Conservation (phyloP, 108 stramenopile species). For the Discostella pseudostelligera region DNA sequence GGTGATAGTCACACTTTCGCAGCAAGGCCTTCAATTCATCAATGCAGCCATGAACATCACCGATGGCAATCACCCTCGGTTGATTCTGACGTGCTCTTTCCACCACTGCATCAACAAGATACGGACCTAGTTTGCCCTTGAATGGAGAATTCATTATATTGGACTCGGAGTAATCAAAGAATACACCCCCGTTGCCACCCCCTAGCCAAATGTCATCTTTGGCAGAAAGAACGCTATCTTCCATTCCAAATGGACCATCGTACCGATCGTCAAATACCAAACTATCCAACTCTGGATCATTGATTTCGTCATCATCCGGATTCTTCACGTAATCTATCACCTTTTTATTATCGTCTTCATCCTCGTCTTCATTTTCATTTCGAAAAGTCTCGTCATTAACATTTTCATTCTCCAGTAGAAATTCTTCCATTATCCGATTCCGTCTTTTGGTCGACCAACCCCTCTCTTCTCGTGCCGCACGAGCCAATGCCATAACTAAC, state of each 20-base stretch:
- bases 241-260: constrained; percentile 64
- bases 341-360: constrained; percentile 18
- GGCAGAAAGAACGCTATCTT: constrained; percentile 49
- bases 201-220: constrained; percentile 71
- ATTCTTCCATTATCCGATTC: constrained; percentile 74
- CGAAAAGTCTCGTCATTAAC: constrained; percentile 43
- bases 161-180: constrained; percentile 65
- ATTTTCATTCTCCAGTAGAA: constrained; percentile 77
- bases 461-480: constrained; percentile 61
- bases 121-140: constrained; percentile 64
- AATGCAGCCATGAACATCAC: constrained; percentile 95
- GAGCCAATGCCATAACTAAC: constrained; percentile 62
- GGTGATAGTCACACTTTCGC: constrained; percentile 81
- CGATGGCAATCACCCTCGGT: constrained; percentile 82
- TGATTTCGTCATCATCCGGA: constrained; percentile 13
- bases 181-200: constrained; percentile 67
- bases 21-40: constrained; percentile 89
- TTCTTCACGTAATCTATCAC: constrained; percentile 11
- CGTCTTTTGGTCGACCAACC: constrained; percentile 66
- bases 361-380: constrained; percentile 14
- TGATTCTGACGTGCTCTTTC: constrained; percentile 70
- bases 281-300: constrained; percentile 16
- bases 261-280: constrained; percentile 33
- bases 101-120: constrained; percentile 68
- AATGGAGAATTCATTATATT: constrained; percentile 59